These are phyloP conservation scores for Penicillium sp. DNA, from an alignment of 2,329 filamentous ascomycete species.

Conservation along the genomic window DNA sequence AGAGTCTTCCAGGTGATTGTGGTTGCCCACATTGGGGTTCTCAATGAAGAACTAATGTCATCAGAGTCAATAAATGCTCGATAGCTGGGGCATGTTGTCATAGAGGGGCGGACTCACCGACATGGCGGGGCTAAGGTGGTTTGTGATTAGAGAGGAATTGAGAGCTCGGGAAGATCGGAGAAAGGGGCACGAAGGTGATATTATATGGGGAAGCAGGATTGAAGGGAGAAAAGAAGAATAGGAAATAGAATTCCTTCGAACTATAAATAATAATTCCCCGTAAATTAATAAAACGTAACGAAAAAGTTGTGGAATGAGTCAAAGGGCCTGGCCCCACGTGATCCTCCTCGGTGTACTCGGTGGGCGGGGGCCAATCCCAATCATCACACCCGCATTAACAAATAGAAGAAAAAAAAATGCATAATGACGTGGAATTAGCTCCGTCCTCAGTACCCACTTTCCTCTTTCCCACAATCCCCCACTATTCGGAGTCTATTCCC, in stretches of 20 bases:
- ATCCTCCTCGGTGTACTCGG: constrained; percentile 19
- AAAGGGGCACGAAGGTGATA: background rate
- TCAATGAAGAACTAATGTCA: constrained; percentile 68
- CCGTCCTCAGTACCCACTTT: background rate
- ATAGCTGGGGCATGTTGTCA: background rate
- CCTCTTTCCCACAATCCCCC: background rate
- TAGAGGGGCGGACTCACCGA: constrained; percentile 32
- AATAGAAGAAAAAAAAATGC: constrained; percentile 1
- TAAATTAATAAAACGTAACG: background rate
- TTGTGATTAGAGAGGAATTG: background rate
- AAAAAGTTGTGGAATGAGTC: constrained; percentile 16
- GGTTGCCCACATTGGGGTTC: constrained; percentile 77
- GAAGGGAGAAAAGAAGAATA: background rate
- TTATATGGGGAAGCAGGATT: background rate
- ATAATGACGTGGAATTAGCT: background rate
- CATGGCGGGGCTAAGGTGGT: constrained; percentile 28
- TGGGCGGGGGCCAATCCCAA: constrained; percentile 22
- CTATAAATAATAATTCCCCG: background rate
- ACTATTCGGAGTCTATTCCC: background rate
- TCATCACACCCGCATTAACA: constrained; percentile 14
- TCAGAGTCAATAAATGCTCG: constrained; percentile 4
- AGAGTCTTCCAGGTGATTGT: constrained; percentile 74
- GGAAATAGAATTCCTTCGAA: background rate
- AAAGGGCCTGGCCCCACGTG: constrained; percentile 25
- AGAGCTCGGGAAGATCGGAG: background rate